Evolutionary conservation across 176 grass and related monocot species (phyloP).

Genomic region (Dendrocalamus sinicus): DNA sequence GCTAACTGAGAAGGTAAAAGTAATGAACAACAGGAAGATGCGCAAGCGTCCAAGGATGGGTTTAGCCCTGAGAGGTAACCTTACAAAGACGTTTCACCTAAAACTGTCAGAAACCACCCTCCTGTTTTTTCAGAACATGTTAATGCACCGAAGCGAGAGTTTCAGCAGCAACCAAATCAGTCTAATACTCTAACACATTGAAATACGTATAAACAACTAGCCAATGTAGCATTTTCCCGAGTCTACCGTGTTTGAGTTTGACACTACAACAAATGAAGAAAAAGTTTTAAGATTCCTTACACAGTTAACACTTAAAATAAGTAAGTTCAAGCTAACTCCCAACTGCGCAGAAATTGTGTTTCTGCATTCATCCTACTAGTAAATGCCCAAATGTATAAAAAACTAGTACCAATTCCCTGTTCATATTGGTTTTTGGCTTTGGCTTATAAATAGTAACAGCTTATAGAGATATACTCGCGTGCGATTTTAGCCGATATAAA

Average conservation of each 20-base stretch:
- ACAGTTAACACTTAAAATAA: neutral
- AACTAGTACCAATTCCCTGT: neutral
- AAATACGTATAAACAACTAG: neutral
- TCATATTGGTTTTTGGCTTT: too few relatives aligned
- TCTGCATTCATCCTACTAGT: neutral
- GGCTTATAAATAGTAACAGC: too few relatives aligned
- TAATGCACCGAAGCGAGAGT: neutral
- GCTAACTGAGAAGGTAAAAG: neutral
- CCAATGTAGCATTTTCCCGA: neutral
- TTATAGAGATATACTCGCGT: too few relatives aligned
- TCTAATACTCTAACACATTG: neutral
- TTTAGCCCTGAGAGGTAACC: constrained; percentile 5
- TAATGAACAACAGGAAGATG: neutral
- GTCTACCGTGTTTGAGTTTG: neutral
- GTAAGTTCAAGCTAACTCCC: neutral
- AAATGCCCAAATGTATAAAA: neutral
- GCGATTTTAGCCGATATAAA: too few relatives aligned
- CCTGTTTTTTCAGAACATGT: neutral
- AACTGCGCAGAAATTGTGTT: neutral
- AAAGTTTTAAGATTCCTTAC: neutral
- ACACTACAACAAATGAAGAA: neutral
- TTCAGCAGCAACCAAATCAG: neutral
- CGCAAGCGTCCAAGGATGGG: neutral
- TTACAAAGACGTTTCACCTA: neutral
- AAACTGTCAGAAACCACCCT: neutral